Conservation (phyloP, 768 basidiomycete species). For the Termitomyces titanicus region DNA sequence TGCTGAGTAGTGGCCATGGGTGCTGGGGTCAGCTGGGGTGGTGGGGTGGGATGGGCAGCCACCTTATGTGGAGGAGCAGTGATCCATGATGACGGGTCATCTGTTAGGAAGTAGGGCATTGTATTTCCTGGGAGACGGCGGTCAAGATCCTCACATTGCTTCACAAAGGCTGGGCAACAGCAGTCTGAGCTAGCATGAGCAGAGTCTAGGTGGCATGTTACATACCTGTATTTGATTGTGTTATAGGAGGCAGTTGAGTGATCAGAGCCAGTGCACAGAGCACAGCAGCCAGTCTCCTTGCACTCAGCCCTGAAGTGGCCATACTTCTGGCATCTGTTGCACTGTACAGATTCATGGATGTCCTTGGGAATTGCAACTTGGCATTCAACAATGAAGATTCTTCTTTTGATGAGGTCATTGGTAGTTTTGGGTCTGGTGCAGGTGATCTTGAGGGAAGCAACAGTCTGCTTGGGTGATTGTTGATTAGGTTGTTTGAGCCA, state of each 20-base stretch:
- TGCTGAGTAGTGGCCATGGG: background rate
- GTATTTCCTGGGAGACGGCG: slow-evolving; percentile 2
- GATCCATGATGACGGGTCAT: background rate
- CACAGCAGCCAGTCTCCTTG: no score
- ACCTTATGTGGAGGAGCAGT: no score
- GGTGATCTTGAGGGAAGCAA: background rate
- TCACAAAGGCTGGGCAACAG: background rate
- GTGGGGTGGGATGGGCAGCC: no score
- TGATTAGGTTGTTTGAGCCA: background rate
- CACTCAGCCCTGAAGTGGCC: no score
- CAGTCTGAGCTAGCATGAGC: background rate
- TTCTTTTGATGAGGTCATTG: background rate
- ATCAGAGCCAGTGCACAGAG: background rate
- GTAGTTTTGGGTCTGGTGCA: background rate
- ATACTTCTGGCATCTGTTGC: no score
- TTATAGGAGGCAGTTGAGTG: background rate
- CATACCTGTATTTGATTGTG: background rate
- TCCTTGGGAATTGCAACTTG: background rate
- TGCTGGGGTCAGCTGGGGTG: background rate
- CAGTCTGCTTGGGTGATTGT: background rate
- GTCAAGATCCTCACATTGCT: background rate
- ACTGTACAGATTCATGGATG: background rate
- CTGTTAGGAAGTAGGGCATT: slow-evolving; percentile 8
- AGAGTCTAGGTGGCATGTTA: slow-evolving; percentile 3
- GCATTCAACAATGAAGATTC: background rate